Evolutionary conservation across 1,284 basidiomycete genomes (phyloP), one percentile per base, ranked within the genome.

Genomic region (Cerrena zonata): DNA sequence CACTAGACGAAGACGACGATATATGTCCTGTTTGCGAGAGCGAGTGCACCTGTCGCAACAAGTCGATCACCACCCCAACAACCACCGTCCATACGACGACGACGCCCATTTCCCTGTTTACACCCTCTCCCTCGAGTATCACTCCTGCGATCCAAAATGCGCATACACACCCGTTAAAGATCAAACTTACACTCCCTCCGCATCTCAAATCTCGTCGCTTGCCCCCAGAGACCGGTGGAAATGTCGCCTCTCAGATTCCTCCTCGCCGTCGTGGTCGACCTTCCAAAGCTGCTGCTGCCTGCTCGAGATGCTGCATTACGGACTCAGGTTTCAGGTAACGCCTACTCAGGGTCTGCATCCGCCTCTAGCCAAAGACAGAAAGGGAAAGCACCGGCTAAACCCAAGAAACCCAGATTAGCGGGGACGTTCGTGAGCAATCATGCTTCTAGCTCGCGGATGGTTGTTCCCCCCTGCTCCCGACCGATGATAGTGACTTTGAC

Each of bases 11-110:
- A 65, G 85, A 89, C 75, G 77, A 80, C 79, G 82, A 88, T 66
- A 87, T 89, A 55, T 90, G 87, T 67, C 86, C 85, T 18, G 85
- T 89, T 57, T 90, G 87, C 85, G 87, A 89, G 75, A 83, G 84
- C 63, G 82, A 87, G 62, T 90, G 87, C 72, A 89, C 84, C 34
- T 90, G 87, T 73, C 67, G 61, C 60, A 69, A 70, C 74, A 72
- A 70, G 50, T 50, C 54, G 34, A 52, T 53, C 51, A 23, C 50
- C n/a, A n/a, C n/a, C n/a, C n/a, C n/a, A n/a, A n/a, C n/a, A n/a
- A n/a, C n/a, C n/a, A n/a, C n/a, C n/a, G n/a, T n/a, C n/a, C n/a
- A n/a, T n/a, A n/a, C n/a, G n/a, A n/a, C n/a, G n/a, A n/a, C n/a
- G n/a, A n/a, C n/a, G n/a, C n/a, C n/a, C 55, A 49, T 53, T 58